Conservation (phyloP, 208 protist genomes). For the Entamoeba nuttalli region DNA sequence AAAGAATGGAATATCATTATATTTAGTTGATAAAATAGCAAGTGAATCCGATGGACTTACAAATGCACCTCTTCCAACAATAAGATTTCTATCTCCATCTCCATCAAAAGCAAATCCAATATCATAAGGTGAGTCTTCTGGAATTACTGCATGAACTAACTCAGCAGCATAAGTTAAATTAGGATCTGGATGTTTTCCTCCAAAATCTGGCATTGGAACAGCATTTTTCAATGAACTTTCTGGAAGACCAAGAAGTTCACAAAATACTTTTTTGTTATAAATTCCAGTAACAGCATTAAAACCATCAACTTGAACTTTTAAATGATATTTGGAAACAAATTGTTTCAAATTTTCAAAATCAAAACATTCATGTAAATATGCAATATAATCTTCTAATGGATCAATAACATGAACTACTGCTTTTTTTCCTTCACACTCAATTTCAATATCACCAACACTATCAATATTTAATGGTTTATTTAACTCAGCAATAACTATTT, state of each 20-base stretch:
- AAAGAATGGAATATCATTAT: constrained; percentile 71
- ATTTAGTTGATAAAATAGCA: constrained; percentile 75
- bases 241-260: constrained; percentile 56
- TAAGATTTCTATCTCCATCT: constrained; percentile 91
- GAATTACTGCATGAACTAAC: constrained; percentile 58
- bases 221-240: neutral
- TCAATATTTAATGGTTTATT: constrained; percentile 1
- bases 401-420: constrained; percentile 67
- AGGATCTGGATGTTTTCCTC: constrained; percentile 77
- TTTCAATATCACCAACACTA: constrained; percentile 39
- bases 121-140: constrained; percentile 46
- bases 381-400: constrained; percentile 61
- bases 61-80: constrained; percentile 77
- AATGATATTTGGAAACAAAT: constrained; percentile 54
- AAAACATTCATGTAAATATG: constrained; percentile 71
- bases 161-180: constrained; percentile 83
- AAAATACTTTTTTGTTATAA: constrained; percentile 72
- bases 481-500: constrained; percentile 44
- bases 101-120: constrained; percentile 87
- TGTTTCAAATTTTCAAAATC: constrained; percentile 53
- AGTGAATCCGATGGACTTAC: constrained; percentile 86
- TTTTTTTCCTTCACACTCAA: neutral
- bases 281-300: constrained; percentile 77
- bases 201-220: constrained; percentile 29
- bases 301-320: constrained; percentile 68